A percentile compares a stretch with the other conserved stretches of the same genome.
Conservation (phyloP, 305 asterid genomes). For the Fraxinus velutina region DNA sequence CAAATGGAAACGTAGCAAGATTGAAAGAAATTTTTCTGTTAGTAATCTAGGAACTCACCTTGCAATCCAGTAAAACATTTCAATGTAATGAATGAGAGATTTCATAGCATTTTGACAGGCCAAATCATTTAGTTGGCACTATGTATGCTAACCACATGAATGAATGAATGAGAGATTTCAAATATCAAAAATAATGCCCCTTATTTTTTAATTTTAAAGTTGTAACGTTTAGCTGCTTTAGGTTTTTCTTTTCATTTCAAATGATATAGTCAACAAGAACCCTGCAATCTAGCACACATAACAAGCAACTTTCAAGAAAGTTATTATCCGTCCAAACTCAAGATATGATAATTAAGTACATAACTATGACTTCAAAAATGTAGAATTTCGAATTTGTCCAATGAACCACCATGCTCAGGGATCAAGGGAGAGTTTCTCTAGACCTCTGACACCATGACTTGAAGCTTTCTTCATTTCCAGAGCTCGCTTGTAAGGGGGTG, state of each 20-base stretch:
- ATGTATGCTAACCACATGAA: neutral
- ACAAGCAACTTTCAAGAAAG: neutral
- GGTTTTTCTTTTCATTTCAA: neutral
- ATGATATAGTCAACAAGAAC: neutral
- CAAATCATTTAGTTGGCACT: neutral
- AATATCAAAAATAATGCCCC: neutral
- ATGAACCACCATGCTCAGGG: constrained; percentile 28
- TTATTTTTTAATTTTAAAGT: neutral
- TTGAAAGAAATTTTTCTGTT: neutral
- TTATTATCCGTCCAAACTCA: neutral
- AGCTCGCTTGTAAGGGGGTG: constrained; percentile 97
- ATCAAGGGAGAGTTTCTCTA: constrained; percentile 59
- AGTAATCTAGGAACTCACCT: neutral
- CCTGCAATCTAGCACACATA: neutral
- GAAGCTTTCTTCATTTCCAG: constrained; percentile 88
- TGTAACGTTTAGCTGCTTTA: neutral
- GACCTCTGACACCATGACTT: constrained; percentile 56
- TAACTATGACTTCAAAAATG: neutral
- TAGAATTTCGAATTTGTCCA: neutral
- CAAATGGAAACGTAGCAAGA: neutral
- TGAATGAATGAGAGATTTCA: neutral
- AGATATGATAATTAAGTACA: neutral
- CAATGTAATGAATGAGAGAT: neutral
- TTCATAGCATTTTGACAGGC: neutral
- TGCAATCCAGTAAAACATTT: neutral